These are phyloP conservation scores for Lepidium campestre DNA, from an alignment of 441 rosid genomes.

Conservation along the genomic window DNA sequence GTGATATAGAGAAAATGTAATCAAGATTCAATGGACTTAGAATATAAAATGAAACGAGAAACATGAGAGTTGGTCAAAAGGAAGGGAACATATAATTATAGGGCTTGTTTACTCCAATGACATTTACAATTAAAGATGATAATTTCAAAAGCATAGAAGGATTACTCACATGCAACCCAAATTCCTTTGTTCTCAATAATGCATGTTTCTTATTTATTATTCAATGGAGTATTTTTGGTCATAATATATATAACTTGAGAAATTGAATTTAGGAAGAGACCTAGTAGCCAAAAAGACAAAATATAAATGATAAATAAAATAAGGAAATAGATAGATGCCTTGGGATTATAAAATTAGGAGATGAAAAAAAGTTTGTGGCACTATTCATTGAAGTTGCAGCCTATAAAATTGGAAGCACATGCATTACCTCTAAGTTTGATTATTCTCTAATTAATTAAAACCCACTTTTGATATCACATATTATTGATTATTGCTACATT, in stretches of 20 bases:
- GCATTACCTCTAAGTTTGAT: conserved; percentile 14
- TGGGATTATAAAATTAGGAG: conserved; percentile 4
- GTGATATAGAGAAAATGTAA: background rate
- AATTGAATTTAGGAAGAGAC: conserved; percentile 1
- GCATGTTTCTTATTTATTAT: background rate
- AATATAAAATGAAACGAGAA: conserved; percentile 20
- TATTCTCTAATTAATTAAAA: conserved; percentile 8
- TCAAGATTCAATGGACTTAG: conserved; percentile 14
- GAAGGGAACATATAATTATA: conserved; percentile 22
- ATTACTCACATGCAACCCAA: conserved; percentile 34
- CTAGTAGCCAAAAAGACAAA: conserved; percentile 6
- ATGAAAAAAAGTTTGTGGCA: conserved; percentile 1
- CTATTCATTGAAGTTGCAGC: conserved; percentile 20
- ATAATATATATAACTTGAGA: background rate
- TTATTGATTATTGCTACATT: conserved; percentile 18
- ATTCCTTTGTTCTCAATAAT: conserved; percentile 31
- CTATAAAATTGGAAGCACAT: conserved; percentile 25
- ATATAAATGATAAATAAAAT: background rate
- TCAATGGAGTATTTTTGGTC: conserved; percentile 16
- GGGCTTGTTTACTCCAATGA: conserved; percentile 31
- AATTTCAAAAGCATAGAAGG: conserved; percentile 23
- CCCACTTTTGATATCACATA: background rate
- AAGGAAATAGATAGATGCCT: conserved; percentile 16
- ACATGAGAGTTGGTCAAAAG: conserved; percentile 29
- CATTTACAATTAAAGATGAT: conserved; percentile 15